Evolutionary conservation across 345 rosid species (phyloP), one percentile per base, ranked within the genome.

Genomic region (Arabis hirsuta): DNA sequence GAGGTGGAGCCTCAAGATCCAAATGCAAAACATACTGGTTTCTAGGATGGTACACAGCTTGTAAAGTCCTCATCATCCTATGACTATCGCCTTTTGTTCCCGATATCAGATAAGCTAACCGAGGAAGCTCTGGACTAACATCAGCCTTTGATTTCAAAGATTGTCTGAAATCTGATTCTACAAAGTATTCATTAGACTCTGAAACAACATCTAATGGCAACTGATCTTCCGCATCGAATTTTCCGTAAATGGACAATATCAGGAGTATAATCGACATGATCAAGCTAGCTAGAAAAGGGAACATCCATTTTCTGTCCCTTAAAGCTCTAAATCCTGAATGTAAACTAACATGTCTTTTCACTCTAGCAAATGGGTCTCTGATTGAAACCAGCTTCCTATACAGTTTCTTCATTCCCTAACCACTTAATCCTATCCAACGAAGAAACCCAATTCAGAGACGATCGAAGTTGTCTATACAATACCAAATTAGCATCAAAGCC

Each of bases 31-130:
- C 88, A 73, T 93, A 93, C 82, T 90, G 98, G 78, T 93, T 93
- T 74, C 98, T 85, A 0, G 98, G 98, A 76, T 93, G 98, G 73
- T 90, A 93, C 29, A 93, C 93, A 13, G 94, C 97, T 73, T 90
- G 93, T 73, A 93, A 82, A 19, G 98, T 93, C 81, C 98, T 88
- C 90, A 93, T 76, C 92, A 93, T 82, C 75, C 98, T 88, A 64
- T 82, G 90, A 72, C 88, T 86, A 78, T 93, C 97, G 5, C 98
- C 98, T 79, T 90, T 93, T 11, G 98, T 93, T 29, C 98, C 98
- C 0, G 97, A 93, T 72, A 93, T 88, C 38, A 93, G 82, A 83
- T 90, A 93, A 58, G 98, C 98, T 62, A 93, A 74, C 76, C 96
- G 85, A 60, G 98, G 96, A 8, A 85, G 80, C 62, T 84, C 89